Evolutionary conservation across 768 basidiomycete species (phyloP), one percentile per base, ranked within the genome.

Genomic region (Leccinum subgranulosum): DNA sequence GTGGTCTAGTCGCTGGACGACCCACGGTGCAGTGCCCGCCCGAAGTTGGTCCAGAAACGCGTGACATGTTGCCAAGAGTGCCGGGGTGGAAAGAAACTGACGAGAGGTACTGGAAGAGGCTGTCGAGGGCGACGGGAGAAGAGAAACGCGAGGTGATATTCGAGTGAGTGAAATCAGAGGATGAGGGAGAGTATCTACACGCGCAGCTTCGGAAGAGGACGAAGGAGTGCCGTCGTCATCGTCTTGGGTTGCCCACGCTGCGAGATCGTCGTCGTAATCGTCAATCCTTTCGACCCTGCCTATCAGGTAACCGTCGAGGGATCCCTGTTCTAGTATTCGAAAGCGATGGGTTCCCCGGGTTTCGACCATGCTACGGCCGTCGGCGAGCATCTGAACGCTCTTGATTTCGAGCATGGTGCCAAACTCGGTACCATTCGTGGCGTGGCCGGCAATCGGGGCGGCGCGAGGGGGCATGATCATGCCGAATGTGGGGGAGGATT

Each of bases 341-440:
- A 99, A 98, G 6, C 96, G 84, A 66, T 82, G 66, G 11, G 76
- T 75, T 10, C 89, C 89, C 68, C 81, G 76, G 5, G 91, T 81
- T 81, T 93, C 78, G 73, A 90, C 88, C 78, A 94, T 83, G 72
- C 91, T 92, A 50, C 94, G 78, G 12, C 96, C 96, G 70, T 99
- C 96, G 3, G 85, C 79, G 27, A 94, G 77, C 85, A 92, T 90
- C 68, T 91, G 88, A 7, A 96, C 92, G 61, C 80, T 84, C 61
- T 82, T 81, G 58, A 98, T 94, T 71, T 92, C 85, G 53, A 98
- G 81, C 87, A 98, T 95, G 41, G 94, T 98, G 4, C 96, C 96
- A 73, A 89, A 99, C 58, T 92, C 71, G 34, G 60, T 57, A 47
- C 71, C 69, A 5, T 50, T 59, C 29, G 66, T 14, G 17, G 64